Evolutionary conservation across 2,329 filamentous ascomycete species (phyloP).

Genomic region (Aureobasidium pullulans): DNA sequence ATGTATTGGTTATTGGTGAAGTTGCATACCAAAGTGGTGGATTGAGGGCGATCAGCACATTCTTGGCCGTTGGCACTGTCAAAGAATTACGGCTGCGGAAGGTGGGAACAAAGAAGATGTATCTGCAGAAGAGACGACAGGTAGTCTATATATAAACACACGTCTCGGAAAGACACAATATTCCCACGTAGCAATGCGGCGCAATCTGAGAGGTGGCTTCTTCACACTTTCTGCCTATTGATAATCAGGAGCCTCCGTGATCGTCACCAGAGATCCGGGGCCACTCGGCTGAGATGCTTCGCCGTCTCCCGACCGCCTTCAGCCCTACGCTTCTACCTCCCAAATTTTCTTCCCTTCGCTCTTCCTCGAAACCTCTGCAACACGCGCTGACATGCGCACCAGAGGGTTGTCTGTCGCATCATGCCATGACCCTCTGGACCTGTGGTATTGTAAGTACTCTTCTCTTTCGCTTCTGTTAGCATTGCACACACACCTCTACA

Average conservation of each 20-base stretch:
- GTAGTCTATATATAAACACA: background rate
- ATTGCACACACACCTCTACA: slow-evolving; percentile 14
- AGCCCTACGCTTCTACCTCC: background rate
- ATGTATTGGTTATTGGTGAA: background rate
- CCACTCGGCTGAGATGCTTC: background rate
- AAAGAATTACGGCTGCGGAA: slow-evolving; percentile 6
- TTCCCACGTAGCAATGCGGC: background rate
- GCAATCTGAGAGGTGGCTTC: slow-evolving; percentile 9
- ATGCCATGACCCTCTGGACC: background rate
- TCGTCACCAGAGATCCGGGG: background rate
- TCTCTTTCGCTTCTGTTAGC: background rate
- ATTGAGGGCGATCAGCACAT: slow-evolving; percentile 1
- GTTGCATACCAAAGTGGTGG: background rate
- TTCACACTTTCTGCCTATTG: background rate
- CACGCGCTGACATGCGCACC: background rate
- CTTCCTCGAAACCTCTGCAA: background rate
- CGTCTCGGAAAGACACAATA: background rate
- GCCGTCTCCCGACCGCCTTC: slow-evolving; percentile 8
- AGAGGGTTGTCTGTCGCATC: background rate
- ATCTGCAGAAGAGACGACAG: background rate
- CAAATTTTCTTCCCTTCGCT: slow-evolving; percentile 5
- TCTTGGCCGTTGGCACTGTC: slow-evolving; percentile 6
- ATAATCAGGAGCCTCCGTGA: slow-evolving; percentile 9
- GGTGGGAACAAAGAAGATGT: background rate
- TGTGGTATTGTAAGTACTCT: slow-evolving; percentile 10